Percentiles rank a stretch among this genome's conserved stretches.
These are phyloP conservation scores for Pyracantha coccinea DNA, from an alignment of 331 rosid species.

Conservation along the genomic window DNA sequence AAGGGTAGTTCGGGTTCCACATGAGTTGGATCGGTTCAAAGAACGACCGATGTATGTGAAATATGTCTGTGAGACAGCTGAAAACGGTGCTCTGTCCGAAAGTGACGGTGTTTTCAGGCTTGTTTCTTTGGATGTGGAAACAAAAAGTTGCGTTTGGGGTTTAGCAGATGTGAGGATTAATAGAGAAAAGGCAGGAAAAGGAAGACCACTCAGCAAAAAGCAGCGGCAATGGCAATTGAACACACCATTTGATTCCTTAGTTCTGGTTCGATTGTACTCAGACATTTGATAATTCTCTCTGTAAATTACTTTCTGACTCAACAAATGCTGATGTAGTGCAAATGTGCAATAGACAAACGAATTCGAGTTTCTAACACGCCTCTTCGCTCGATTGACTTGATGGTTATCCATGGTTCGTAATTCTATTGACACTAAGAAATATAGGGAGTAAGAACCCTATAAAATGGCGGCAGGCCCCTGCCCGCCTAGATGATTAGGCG, in stretches of 20 bases:
- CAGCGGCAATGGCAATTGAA: conserved; percentile 80
- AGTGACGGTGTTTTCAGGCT: conserved; percentile 77
- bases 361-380: too few relatives aligned
- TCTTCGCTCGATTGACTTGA: too few relatives aligned
- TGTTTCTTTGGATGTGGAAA: conserved; percentile 68
- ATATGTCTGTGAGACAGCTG: conserved; percentile 32
- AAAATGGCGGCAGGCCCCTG: too few relatives aligned
- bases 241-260: conserved; percentile 63
- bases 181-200: conserved; percentile 88
- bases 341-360: background rate
- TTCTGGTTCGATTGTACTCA: conserved; percentile 68
- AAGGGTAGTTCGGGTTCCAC: conserved; percentile 70
- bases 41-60: conserved; percentile 76
- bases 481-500: too few relatives aligned
- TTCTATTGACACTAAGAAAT: too few relatives aligned
- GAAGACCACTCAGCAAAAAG: conserved; percentile 81
- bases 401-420: too few relatives aligned
- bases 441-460: too few relatives aligned
- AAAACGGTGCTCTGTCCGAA: conserved; percentile 43
- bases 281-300: conserved; percentile 28
- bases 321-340: background rate
- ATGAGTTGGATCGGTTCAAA: conserved; percentile 78
- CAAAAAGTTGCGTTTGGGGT: conserved; percentile 76
- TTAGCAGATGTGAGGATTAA: conserved; percentile 76
- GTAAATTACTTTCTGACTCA: background rate